Evolutionary conservation across 2,329 filamentous ascomycete species (phyloP).

Genomic region (Ascochyta clinopodiicola): DNA sequence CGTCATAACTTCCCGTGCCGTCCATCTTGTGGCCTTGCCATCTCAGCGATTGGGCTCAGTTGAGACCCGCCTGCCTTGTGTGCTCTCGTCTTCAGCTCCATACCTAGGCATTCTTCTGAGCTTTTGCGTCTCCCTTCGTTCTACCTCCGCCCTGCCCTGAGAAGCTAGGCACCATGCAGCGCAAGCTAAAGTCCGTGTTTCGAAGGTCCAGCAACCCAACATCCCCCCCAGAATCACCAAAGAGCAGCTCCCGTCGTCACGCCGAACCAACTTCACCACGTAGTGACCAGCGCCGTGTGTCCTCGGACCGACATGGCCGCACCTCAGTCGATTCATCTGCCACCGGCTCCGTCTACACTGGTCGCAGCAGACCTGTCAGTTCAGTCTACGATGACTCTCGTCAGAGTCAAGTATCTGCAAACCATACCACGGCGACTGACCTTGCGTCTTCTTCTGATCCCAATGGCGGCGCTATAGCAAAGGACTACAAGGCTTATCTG

Average conservation of each 20-base stretch:
- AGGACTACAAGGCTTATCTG: slow-evolving; percentile 31
- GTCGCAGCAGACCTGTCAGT: slow-evolving; percentile 21
- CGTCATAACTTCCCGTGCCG: slow-evolving; percentile 5
- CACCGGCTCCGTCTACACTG: neutral
- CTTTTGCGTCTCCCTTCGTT: neutral
- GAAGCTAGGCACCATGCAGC: slow-evolving; percentile 7
- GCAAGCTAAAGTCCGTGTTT: slow-evolving; percentile 17
- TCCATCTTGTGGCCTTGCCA: neutral
- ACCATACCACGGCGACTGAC: neutral
- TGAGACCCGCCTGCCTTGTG: neutral
- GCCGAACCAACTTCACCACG: neutral
- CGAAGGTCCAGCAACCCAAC: slow-evolving; percentile 12
- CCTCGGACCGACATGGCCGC: neutral
- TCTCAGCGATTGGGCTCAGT: neutral
- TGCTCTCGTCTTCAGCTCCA: neutral
- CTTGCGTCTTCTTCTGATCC: slow-evolving; percentile 2
- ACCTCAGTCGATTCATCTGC: slow-evolving; percentile 12
- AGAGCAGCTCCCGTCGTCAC: neutral
- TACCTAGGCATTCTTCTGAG: neutral
- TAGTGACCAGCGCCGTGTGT: slow-evolving; percentile 1
- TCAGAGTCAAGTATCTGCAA: neutral
- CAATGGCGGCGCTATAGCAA: slow-evolving; percentile 24
- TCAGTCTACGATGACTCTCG: slow-evolving; percentile 16
- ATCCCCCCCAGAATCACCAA: neutral
- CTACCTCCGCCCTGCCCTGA: neutral